Evolutionary conservation across 1,284 basidiomycete genomes (phyloP).

Genomic region (Apiotrichum brassicae): DNA sequence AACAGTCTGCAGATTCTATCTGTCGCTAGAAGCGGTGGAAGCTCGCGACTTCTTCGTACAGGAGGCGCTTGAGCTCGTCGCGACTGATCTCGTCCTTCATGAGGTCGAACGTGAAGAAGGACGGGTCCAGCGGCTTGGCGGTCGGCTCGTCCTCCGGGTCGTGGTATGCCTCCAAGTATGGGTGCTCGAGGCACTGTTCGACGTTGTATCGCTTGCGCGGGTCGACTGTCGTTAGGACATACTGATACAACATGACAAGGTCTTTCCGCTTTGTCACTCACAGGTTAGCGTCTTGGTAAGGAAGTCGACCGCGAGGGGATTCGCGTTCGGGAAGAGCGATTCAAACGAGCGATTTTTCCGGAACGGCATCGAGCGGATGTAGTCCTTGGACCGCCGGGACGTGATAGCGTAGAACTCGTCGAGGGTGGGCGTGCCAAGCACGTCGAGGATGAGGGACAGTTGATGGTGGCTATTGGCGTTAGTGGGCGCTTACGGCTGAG

Average conservation of each 20-base stretch:
- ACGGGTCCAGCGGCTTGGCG: slow-evolving; percentile 78
- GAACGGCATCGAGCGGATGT: slow-evolving; percentile 82
- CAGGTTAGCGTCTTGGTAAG: slow-evolving; percentile 78
- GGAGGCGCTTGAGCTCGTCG: slow-evolving; percentile 61
- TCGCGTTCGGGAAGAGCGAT: slow-evolving; percentile 78
- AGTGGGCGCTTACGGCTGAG: slow-evolving; percentile 27
- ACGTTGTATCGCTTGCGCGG: slow-evolving; percentile 88
- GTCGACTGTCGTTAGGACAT: slow-evolving; percentile 60
- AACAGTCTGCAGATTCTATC: too few species aligned
- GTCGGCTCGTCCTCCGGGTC: slow-evolving; percentile 90
- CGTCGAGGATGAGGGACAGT: slow-evolving; percentile 79
- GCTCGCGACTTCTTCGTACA: slow-evolving; percentile 68
- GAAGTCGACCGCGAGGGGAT: slow-evolving; percentile 79
- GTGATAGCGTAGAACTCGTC: slow-evolving; percentile 90
- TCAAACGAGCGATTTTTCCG: slow-evolving; percentile 72
- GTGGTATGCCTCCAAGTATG: slow-evolving; percentile 79
- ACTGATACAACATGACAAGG: background rate
- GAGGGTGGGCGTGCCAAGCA: slow-evolving; percentile 83
- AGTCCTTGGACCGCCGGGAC: slow-evolving; percentile 75
- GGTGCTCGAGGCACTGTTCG: slow-evolving; percentile 81
- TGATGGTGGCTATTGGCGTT: slow-evolving; percentile 71
- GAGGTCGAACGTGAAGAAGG: slow-evolving; percentile 91
- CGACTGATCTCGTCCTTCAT: slow-evolving; percentile 90
- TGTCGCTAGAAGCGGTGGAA: slow-evolving; percentile 50
- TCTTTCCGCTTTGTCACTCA: too few species aligned